Evolutionary conservation across 495 filamentous ascomycete genomes (phyloP).

Genomic region (Bacidia rubella): DNA sequence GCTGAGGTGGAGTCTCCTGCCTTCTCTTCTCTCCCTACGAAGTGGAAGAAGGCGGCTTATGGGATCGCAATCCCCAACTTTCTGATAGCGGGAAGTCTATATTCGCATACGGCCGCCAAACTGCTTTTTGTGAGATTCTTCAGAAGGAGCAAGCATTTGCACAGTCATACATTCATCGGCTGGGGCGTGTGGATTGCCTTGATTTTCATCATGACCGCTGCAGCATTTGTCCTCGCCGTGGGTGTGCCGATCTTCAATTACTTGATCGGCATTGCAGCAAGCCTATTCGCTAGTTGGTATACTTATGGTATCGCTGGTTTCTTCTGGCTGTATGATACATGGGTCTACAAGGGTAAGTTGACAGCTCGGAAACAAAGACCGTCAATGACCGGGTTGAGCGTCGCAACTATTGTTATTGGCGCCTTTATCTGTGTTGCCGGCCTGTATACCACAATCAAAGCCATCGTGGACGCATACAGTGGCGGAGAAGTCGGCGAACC

Average conservation of each 20-base stretch:
- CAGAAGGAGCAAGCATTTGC: slow-evolving; percentile 31
- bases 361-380: slow-evolving; percentile 20
- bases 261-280: slow-evolving; percentile 33
- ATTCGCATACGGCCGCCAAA: slow-evolving; percentile 39
- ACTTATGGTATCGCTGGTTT: slow-evolving; percentile 35
- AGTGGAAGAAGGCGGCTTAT: slow-evolving; percentile 36
- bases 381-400: slow-evolving; percentile 29
- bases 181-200: slow-evolving; percentile 36
- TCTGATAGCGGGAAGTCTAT: slow-evolving; percentile 37
- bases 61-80: slow-evolving; percentile 22
- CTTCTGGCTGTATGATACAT: slow-evolving; percentile 29
- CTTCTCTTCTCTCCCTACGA: slow-evolving; percentile 34
- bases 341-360: slow-evolving; percentile 27
- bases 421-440: slow-evolving; percentile 39
- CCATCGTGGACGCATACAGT: slow-evolving; percentile 26
- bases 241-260: slow-evolving; percentile 43
- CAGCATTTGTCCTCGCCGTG: slow-evolving; percentile 37
- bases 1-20: slow-evolving; percentile 35
- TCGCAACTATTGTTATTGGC: slow-evolving; percentile 28
- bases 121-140: slow-evolving; percentile 37
- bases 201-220: slow-evolving; percentile 30
- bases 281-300: slow-evolving; percentile 28
- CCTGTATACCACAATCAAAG: slow-evolving; percentile 38
- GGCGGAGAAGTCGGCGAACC: slow-evolving; percentile 11
- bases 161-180: slow-evolving; percentile 35